Base-by-base conservation (phyloP, 495 filamentous ascomycete genomes). In the Tuber indicum region DNA sequence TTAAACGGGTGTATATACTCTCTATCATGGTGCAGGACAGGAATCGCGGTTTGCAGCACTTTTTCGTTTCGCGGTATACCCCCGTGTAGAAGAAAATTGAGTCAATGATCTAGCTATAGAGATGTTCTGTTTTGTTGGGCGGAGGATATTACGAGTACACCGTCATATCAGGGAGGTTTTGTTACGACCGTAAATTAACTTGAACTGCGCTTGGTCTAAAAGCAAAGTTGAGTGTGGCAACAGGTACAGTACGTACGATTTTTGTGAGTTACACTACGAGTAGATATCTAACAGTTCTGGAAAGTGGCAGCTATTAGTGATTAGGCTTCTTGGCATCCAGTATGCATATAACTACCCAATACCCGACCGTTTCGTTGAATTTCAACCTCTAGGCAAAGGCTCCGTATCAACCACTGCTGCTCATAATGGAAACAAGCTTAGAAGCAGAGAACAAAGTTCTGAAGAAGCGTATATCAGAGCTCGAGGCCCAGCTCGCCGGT, bases 391-490 rank as follows among this genome's bases (percentile, higher is more conserved):
- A 36, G 17, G 16, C 12, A 36, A 32, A 36, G n/a, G 26, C 26
- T 66, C 26, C 14, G n/a, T 66, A 66, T 36, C 58, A 66, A 36
- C 26, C 26, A 66, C 58, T 66, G 5, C 26, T 5, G 14, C 58
- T 66, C 58, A 66, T 36, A 36, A 66, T 66, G 58, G 26, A 36
- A 66, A 36, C 58, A 66, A 66, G 26, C 14, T 66, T 66, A 66
- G 47, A 82, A 70, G 73, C 32, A 16, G 80, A 82, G n/a, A 82
- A 79, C 39, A 39, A 9, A 10, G 47, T 39, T 4, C 44, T 82
- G 16, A 75, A 71, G 52, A 49, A 41, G 36, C 80, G 75, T n/a
- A 74, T 82, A 32, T 66, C 49, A 12, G 70, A 80, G 44, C 81
- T 82, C 21, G 80, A 82, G 70, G 52, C 73, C 47, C 72, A 78